These are phyloP conservation scores for Cercospora sp. DNA, from an alignment of 2,329 filamentous ascomycete genomes.

Conservation along the genomic window DNA sequence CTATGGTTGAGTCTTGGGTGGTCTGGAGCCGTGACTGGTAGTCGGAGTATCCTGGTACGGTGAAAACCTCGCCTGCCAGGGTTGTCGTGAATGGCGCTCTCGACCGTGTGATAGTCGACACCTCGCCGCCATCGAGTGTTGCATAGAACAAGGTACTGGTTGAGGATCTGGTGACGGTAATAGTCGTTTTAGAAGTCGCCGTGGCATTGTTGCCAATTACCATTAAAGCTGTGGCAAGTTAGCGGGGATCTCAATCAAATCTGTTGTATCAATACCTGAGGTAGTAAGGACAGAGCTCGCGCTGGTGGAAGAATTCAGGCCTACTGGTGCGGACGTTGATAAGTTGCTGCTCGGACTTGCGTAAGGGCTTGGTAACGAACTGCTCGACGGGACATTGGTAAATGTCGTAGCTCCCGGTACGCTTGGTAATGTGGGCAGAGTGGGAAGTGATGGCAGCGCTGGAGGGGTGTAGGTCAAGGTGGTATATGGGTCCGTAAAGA, in stretches of 20 bases:
- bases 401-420: slow-evolving; percentile 20
- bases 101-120: slow-evolving; percentile 30
- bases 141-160: slow-evolving; percentile 28
- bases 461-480: slow-evolving; percentile 20
- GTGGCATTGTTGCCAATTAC: slow-evolving; percentile 24
- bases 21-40: slow-evolving; percentile 16
- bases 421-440: slow-evolving; percentile 17
- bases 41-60: slow-evolving; percentile 25
- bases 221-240: slow-evolving; percentile 26
- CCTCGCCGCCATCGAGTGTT: slow-evolving; percentile 32
- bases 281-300: slow-evolving; percentile 28
- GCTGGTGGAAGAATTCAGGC: slow-evolving; percentile 14
- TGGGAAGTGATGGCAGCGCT: slow-evolving; percentile 13
- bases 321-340: slow-evolving; percentile 11
- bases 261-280: slow-evolving; percentile 26
- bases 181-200: slow-evolving; percentile 28
- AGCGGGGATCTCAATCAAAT: slow-evolving; percentile 8
- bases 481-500: slow-evolving; percentile 14
- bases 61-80: slow-evolving; percentile 28
- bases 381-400: slow-evolving; percentile 16
- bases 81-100: slow-evolving; percentile 32
- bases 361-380: slow-evolving; percentile 11
- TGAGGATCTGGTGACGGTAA: slow-evolving; percentile 18
- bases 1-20: slow-evolving; percentile 12
- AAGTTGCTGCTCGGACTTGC: slow-evolving; percentile 12